phyloP scores from a whole-genome alignment of 2,329 filamentous ascomycete genomes.

The Ceratocystis eucalypticola region DNA sequence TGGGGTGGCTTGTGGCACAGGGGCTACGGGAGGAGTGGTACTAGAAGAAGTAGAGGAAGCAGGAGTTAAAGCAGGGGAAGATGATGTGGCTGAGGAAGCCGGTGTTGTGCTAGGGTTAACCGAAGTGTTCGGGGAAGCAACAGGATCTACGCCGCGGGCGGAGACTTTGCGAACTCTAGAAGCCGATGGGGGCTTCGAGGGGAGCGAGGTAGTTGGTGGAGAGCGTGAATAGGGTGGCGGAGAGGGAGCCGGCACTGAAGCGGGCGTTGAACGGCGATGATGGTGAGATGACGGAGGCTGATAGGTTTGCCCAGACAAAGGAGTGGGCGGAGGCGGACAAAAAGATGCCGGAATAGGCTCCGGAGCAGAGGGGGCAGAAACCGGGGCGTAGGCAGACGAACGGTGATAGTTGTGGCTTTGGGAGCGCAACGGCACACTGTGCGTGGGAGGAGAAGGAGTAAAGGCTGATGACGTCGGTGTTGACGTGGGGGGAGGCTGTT shows the following conservation, averaged over 20 bases:
- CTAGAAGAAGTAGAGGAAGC: conserved; percentile 6
- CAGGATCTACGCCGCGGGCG: conserved; percentile 7
- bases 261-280: neutral
- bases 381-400: conserved; percentile 10
- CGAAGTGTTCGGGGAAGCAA: neutral
- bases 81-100: neutral
- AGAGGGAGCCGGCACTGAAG: conserved; percentile 6
- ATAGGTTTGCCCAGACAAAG: neutral
- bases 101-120: neutral
- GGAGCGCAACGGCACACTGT: conserved; percentile 16
- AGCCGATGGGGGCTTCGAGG: conserved; percentile 11
- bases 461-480: conserved; percentile 6
- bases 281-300: neutral
- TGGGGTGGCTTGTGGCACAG: neutral
- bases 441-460: conserved; percentile 18
- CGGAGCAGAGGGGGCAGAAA: neutral
- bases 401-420: conserved; percentile 18
- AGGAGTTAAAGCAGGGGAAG: conserved; percentile 2
- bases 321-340: neutral
- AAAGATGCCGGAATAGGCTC: neutral
- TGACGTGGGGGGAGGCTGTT: neutral
- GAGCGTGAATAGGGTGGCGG: conserved; percentile 17
- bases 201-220: conserved; percentile 10
- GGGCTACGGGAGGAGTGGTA: neutral
- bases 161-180: conserved; percentile 13